These are phyloP conservation scores for Zygnema circumcarinatum DNA, from an alignment of 139 green algal genomes.

Conservation along the genomic window DNA sequence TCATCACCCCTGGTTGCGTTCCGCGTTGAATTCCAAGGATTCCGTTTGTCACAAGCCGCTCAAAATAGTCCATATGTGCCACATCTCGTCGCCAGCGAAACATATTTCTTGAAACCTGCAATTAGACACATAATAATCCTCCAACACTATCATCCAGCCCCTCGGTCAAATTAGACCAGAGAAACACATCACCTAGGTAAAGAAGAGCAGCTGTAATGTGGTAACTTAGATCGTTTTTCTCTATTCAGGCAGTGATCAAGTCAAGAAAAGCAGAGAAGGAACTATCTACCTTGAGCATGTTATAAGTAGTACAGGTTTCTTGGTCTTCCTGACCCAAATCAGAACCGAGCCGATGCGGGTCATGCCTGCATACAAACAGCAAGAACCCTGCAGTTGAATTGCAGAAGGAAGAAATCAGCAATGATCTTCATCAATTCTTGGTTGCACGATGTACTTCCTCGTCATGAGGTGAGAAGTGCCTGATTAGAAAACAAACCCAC, in stretches of 20 bases:
- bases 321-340: slow-evolving; percentile 50
- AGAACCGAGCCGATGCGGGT: slow-evolving; percentile 32
- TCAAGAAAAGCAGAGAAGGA: not conserved
- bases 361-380: not conserved
- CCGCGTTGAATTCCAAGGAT: slow-evolving; percentile 55
- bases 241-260: no score
- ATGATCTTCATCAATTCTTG: no score
- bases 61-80: slow-evolving; percentile 33
- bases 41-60: slow-evolving; percentile 39
- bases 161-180: no score
- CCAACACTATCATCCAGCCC: no score
- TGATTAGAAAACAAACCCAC: slow-evolving; percentile 41
- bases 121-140: slow-evolving; percentile 17
- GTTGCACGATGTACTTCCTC: no score
- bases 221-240: no score
- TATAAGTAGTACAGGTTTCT: slow-evolving; percentile 55
- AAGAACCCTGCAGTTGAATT: not conserved
- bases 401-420: no score
- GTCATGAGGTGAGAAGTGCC: no score
- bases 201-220: slow-evolving; percentile 14
- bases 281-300: slow-evolving; percentile 56
- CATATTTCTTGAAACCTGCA: slow-evolving; percentile 43
- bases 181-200: not conserved
- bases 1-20: slow-evolving; percentile 47
- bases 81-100: slow-evolving; percentile 23